Conservation (phyloP, 257 asterid genomes). For the Agastache rugosa region DNA sequence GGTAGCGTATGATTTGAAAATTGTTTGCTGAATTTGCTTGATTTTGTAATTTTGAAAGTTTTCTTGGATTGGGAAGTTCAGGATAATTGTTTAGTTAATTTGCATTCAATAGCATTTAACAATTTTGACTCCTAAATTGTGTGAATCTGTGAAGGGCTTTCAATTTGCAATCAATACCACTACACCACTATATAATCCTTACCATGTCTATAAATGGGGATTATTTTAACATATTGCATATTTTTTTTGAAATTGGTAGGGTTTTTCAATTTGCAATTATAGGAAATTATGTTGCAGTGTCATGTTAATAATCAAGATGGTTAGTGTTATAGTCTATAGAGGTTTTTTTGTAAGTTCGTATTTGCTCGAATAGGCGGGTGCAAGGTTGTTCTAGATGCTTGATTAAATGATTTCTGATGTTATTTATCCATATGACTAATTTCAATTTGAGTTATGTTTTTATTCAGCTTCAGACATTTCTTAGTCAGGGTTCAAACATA, state of each 20-base stretch:
- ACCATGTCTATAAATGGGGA: background rate
- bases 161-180: background rate
- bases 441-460: background rate
- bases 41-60: background rate
- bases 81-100: background rate
- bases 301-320: background rate
- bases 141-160: background rate
- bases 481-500: constrained; percentile 3
- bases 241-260: background rate
- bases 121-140: background rate
- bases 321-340: background rate
- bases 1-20: background rate
- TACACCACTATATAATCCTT: background rate
- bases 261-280: constrained; percentile 9
- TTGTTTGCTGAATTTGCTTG: constrained; percentile 2
- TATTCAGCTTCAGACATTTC: background rate
- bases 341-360: background rate
- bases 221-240: background rate
- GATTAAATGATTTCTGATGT: background rate
- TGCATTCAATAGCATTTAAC: background rate
- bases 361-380: background rate
- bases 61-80: too few species aligned
- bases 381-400: background rate
- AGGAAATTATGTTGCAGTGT: background rate
- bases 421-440: background rate